Conservation (phyloP, 306 rosid genomes). For the Quercus alba region DNA sequence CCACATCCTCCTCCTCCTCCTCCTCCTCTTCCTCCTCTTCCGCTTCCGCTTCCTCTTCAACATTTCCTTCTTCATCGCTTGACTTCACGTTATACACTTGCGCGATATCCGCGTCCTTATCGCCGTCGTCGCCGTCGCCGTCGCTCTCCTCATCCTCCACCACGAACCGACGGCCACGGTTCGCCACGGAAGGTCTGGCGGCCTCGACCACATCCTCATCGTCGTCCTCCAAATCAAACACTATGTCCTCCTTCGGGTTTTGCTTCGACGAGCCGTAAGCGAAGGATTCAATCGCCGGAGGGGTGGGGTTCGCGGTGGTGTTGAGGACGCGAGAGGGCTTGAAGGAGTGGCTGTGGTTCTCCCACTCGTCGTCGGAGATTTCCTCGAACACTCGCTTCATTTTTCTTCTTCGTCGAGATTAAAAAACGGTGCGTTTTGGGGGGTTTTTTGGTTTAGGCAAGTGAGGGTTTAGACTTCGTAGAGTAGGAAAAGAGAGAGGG, state of each 20-base stretch:
- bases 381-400: constrained; percentile 87
- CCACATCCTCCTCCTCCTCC: constrained; percentile 55
- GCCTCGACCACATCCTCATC: constrained; percentile 32
- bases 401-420: background rate
- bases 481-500: background rate
- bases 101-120: constrained; percentile 20
- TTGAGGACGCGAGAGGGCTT: constrained; percentile 77
- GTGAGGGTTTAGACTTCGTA: background rate
- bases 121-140: constrained; percentile 14
- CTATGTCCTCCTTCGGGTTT: no score
- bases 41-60: constrained; percentile 19
- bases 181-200: constrained; percentile 16
- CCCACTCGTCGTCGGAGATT: constrained; percentile 98
- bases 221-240: constrained; percentile 53
- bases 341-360: constrained; percentile 69
- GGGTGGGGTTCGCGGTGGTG: background rate
- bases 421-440: background rate
- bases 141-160: constrained; percentile 71
- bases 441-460: background rate
- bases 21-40: constrained; percentile 26
- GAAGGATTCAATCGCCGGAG: constrained; percentile 76
- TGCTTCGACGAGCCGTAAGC: constrained; percentile 29
- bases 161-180: constrained; percentile 71
- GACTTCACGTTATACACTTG: constrained; percentile 48
- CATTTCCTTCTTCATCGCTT: constrained; percentile 1